A percentile compares a stretch with the other conserved stretches of the same genome.
Conservation (phyloP, 2,329 filamentous ascomycete species). For the Metarhizium album region DNA sequence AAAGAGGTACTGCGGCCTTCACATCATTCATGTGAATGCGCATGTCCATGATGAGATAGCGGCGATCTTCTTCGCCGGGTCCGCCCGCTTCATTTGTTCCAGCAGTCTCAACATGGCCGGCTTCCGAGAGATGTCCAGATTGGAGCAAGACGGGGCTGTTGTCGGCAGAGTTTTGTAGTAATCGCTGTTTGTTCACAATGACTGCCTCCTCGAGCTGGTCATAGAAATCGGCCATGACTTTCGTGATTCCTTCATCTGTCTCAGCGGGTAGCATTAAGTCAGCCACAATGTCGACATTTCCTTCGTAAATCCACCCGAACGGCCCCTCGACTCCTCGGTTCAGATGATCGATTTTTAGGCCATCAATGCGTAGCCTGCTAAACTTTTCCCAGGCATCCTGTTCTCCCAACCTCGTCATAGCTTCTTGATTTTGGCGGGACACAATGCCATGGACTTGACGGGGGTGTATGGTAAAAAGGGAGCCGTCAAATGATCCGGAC, state of each 20-base stretch:
- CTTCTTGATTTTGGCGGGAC: conserved; percentile 44
- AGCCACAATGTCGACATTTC: conserved; percentile 90
- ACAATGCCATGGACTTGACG: conserved; percentile 77
- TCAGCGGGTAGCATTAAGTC: conserved; percentile 93
- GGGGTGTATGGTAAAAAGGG: conserved; percentile 93
- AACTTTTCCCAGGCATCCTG: conserved; percentile 87
- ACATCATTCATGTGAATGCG: conserved; percentile 94
- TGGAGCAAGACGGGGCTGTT: conserved; percentile 17
- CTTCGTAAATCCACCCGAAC: conserved; percentile 96
- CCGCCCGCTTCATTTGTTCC: conserved; percentile 9
- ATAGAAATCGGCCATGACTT: conserved; percentile 95
- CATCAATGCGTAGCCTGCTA: conserved; percentile 83
- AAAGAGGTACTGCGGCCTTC: conserved; percentile 82
- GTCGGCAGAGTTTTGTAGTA: conserved; percentile 39
- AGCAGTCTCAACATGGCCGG: conserved; percentile 6
- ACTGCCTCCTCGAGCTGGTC: conserved; percentile 91
- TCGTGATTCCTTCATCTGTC: conserved; percentile 76
- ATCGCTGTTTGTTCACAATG: conserved; percentile 59
- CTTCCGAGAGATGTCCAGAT: conserved; percentile 24
- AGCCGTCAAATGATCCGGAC: conserved; percentile 90
- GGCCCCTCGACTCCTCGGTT: conserved; percentile 88
- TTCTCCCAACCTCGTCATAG: conserved; percentile 48
- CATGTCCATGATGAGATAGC: conserved; percentile 87
- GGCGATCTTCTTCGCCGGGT: conserved; percentile 47
- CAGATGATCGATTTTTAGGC: conserved; percentile 87